Evolutionary conservation across 2,329 filamentous ascomycete genomes (phyloP), one percentile per base, ranked within the genome.

Genomic region (Aureobasidium musti): DNA sequence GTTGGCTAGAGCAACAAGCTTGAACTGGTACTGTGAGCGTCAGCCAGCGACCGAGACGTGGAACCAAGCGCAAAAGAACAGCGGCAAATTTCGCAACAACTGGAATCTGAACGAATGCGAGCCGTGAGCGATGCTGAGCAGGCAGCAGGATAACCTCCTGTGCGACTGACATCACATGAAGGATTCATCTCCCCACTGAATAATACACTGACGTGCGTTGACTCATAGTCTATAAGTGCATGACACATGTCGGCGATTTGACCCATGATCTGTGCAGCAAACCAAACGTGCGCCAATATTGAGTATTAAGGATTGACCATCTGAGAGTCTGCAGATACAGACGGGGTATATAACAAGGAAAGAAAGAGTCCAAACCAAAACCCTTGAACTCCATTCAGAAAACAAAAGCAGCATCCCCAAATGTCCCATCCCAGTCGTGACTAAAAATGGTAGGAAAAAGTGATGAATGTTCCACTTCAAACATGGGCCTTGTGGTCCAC

Each of bases 311-410:
- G 49, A 13, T 35, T n/a, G 17, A 52, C 19, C 50, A 56, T 56
- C n/a, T 17, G n/a, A 56, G 53, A 41, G 35, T 41, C 53, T 56
- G 53, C 21, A 23, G 23, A 21, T n/a, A 41, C 35, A 41, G 14
- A 56, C 21, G 53, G 53, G 53, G 50, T 53, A 53, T 53, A 53
- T 53, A 35, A 56, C 52, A 56, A 56, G 26, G 7, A 39, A 19
- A 39, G 13, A 41, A 45, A 63, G 33, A 63, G 33, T n/a, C 50
- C 50, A 53, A 11, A 35, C 50, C 50, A 19, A 35, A 35, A 19
- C 33, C 50, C 30, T 21, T 17, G 8, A 53, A 53, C 50, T 30
- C 50, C 50, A 14, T 14, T 17, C 3, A 39, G 35, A 17, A 50
- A 33, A 35, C 21, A 30, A 53, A 30, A 26, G 37, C 45, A 43